phyloP scores from a whole-genome alignment of 352 stramenopile genomes.

The Globisporangium rhizosaccharum region DNA sequence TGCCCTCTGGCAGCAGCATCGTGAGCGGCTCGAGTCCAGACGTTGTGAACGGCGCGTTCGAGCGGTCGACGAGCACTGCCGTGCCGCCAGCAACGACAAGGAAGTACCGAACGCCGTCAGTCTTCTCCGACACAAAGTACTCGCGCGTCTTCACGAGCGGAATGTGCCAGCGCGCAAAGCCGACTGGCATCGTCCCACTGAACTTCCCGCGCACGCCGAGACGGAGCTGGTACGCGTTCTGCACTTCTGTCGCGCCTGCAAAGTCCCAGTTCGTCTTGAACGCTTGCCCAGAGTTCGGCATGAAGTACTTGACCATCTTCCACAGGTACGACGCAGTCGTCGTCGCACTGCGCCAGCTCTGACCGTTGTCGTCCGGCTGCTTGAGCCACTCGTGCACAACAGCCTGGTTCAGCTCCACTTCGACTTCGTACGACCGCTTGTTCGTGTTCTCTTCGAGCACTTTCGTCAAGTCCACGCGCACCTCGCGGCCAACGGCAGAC shows the following conservation, averaged over 20 bases:
- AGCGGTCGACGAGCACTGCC: slow-evolving; percentile 70
- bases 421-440: slow-evolving; percentile 68
- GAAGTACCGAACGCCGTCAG: slow-evolving; percentile 89
- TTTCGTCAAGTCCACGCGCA: slow-evolving; percentile 81
- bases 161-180: slow-evolving; percentile 89
- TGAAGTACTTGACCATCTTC: slow-evolving; percentile 85
- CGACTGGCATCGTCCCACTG: slow-evolving; percentile 87
- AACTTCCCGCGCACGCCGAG: slow-evolving; percentile 79
- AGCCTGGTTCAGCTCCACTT: slow-evolving; percentile 66
- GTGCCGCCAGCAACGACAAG: slow-evolving; percentile 73
- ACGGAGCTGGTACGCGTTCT: slow-evolving; percentile 74
- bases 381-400: slow-evolving; percentile 74
- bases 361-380: slow-evolving; percentile 60
- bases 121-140: slow-evolving; percentile 91
- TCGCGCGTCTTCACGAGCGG: slow-evolving; percentile 74
- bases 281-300: slow-evolving; percentile 69
- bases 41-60: slow-evolving; percentile 72
- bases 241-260: slow-evolving; percentile 58
- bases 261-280: slow-evolving; percentile 81
- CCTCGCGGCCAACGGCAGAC: slow-evolving; percentile 67
- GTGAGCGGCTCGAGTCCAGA: slow-evolving; percentile 77
- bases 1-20: slow-evolving; percentile 77
- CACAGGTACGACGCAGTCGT: slow-evolving; percentile 61
- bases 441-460: slow-evolving; percentile 73
- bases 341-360: slow-evolving; percentile 68